phyloP scores from a whole-genome alignment of 495 filamentous ascomycete species.

The Friedmanniomyces simplex region DNA sequence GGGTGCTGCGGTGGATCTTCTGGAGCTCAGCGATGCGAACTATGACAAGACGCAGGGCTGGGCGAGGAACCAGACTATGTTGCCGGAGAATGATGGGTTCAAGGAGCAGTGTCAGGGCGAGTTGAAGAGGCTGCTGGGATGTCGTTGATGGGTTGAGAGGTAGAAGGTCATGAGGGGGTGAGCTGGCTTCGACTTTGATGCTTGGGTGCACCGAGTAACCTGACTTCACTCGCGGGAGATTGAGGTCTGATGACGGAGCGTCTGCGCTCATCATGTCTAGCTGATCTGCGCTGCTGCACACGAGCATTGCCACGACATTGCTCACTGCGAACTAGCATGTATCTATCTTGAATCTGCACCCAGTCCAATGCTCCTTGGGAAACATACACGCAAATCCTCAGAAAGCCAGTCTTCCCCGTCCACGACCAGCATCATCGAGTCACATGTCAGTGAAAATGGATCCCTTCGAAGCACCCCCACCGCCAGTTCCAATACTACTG shows the following conservation, averaged over 20 bases:
- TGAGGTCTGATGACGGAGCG: too few relatives aligned
- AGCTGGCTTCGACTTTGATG: not conserved
- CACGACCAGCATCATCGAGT: too few relatives aligned
- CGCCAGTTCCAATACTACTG: not conserved
- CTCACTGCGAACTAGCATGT: not conserved
- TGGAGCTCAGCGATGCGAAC: conserved; percentile 15
- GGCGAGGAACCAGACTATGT: not conserved
- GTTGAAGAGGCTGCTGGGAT: conserved; percentile 11
- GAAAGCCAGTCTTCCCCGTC: too few relatives aligned
- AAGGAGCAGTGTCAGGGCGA: conserved; percentile 5
- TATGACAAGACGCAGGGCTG: not conserved
- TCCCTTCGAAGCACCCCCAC: too few relatives aligned
- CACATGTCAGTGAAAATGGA: too few relatives aligned
- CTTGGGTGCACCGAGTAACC: not conserved
- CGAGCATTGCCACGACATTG: not conserved
- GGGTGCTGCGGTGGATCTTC: conserved; percentile 22
- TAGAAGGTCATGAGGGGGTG: not conserved
- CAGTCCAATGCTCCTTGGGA: too few relatives aligned
- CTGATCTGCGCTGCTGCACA: too few relatives aligned
- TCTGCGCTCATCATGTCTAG: too few relatives aligned
- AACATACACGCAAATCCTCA: too few relatives aligned
- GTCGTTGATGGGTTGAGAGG: not conserved
- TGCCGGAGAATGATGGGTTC: conserved; percentile 1
- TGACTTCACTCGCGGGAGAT: not conserved
- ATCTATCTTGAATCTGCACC: not conserved